Conservation (phyloP, 345 rosid genomes). For the Bretschneidera sinensis region DNA sequence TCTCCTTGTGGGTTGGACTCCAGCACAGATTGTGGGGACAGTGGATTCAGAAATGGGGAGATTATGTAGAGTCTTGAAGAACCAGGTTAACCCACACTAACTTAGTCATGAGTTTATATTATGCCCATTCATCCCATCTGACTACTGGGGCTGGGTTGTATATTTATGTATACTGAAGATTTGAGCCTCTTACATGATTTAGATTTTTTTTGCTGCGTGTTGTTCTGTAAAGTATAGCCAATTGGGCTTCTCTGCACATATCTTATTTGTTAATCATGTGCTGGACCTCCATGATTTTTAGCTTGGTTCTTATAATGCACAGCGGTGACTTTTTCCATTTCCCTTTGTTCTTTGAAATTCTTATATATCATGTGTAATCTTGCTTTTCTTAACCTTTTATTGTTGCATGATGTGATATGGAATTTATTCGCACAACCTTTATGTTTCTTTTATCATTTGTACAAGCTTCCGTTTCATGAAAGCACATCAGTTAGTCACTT, state of each 20-base stretch:
- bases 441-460: neutral
- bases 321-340: conserved; percentile 9
- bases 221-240: conserved; percentile 45
- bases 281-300: conserved; percentile 23
- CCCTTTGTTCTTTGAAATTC: conserved; percentile 13
- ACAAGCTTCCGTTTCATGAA: too few species aligned
- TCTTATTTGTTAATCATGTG: conserved; percentile 29
- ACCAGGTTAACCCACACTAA: conserved; percentile 34
- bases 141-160: conserved; percentile 44
- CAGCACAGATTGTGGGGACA: conserved; percentile 75
- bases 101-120: conserved; percentile 35
- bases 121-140: conserved; percentile 28
- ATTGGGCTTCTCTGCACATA: conserved; percentile 45
- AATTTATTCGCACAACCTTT: neutral
- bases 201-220: conserved; percentile 32
- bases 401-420: neutral
- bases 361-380: conserved; percentile 14
- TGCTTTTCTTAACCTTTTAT: neutral
- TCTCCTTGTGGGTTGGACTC: conserved; percentile 94
- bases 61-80: conserved; percentile 46
- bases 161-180: conserved; percentile 45
- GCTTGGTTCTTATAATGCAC: conserved; percentile 19
- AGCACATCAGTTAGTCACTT: too few species aligned
- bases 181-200: conserved; percentile 34
- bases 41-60: conserved; percentile 80